Evolutionary conservation across 441 rosid species (phyloP), one percentile per base, ranked within the genome.

Genomic region (Adansonia madagascariensis): DNA sequence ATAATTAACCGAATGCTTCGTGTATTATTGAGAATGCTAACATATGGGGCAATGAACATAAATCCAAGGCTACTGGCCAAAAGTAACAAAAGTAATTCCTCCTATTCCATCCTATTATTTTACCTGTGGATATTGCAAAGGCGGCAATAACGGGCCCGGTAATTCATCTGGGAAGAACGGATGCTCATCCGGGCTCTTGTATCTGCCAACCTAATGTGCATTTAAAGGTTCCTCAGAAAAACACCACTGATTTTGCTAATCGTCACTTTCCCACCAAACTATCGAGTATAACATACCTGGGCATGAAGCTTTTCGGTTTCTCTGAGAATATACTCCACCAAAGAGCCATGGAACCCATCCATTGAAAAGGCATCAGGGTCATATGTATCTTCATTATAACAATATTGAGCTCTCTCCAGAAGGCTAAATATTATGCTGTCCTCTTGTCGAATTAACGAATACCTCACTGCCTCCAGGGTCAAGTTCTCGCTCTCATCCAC

Each of bases 101-200:
- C 12, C 12, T 50, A 70, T 27, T 15, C 11, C 11, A 3, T 69
- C 46, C 24, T 15, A 74, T 27, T 15, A 62, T 44, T 17, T 80
- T 77, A 87, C 98, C 89, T 91, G 86, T 56, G 97, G 97, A 71
- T 90, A 95, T 41, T 87, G 93, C 84, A 95, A 64, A 31, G 98
- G 98, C 15, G 99, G 99, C 87, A 95, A 82, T 77, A 88, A 14
- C 10, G 97, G 90, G 46, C 87, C 88, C 0, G 95, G 94, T 75
- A 95, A 88, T 82, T 81, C 85, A 73, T 86, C 80, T 5, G 91
- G 94, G 85, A 88, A 94, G 88, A 95, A 95, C 6, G 99, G 94
- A 83, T 92, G 95, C 70, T 95, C 99, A 81, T 95, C 99, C 3
- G 99, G 98, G 86, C 98, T 95, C 80, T 87, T 85, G 88, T 91